Conservation (phyloP, 495 filamentous ascomycete species). For the Tetracladium marchalianum region DNA sequence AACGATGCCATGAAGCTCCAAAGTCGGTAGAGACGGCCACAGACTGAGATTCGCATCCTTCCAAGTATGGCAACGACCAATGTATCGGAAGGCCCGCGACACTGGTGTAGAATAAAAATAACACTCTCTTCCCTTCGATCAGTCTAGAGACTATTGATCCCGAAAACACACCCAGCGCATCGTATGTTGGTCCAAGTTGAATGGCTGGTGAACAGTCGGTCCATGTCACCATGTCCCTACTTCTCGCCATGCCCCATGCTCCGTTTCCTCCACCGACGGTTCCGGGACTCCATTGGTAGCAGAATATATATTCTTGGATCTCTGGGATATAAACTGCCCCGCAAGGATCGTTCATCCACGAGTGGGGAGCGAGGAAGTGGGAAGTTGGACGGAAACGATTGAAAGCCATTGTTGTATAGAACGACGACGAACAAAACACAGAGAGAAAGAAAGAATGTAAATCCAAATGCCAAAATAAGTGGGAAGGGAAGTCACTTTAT, state of each 20-base stretch:
- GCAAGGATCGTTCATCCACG: slow-evolving; percentile 16
- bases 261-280: slow-evolving; percentile 11
- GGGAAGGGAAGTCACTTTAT: no score
- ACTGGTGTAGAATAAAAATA: slow-evolving; percentile 25
- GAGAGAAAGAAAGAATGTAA: no score
- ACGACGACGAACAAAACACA: no score
- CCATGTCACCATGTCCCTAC: slow-evolving; percentile 13
- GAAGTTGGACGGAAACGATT: slow-evolving; percentile 14
- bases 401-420: slow-evolving; percentile 5
- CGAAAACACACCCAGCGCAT: slow-evolving; percentile 14
- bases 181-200: slow-evolving; percentile 8
- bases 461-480: no score
- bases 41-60: slow-evolving; percentile 26
- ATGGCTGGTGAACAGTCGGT: slow-evolving; percentile 12
- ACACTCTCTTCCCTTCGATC: slow-evolving; percentile 9
- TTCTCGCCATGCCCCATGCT: slow-evolving; percentile 17
- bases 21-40: slow-evolving; percentile 24
- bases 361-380: slow-evolving; percentile 16
- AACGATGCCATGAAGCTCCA: slow-evolving; percentile 23
- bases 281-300: slow-evolving; percentile 19
- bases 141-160: slow-evolving; percentile 11
- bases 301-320: slow-evolving; percentile 17
- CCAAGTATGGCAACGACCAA: slow-evolving; percentile 23
- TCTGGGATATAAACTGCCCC: slow-evolving; percentile 16
- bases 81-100: slow-evolving; percentile 24